Base-by-base conservation (phyloP, 169 alveolate genomes). In the Plasmodium gallinaceum region DNA sequence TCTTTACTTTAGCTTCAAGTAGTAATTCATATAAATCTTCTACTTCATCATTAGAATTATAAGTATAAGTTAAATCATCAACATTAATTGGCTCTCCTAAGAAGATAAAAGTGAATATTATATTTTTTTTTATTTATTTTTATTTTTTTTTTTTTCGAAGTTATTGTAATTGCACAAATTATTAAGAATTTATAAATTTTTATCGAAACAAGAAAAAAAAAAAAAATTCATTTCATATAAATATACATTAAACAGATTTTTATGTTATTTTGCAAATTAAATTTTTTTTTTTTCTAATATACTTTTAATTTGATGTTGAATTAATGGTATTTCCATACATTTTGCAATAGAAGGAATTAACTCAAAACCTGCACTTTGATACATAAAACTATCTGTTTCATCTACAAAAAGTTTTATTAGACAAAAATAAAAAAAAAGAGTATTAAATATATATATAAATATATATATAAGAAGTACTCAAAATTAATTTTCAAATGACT, bases 361-460 rank as follows among this genome's bases (percentile, higher is more conserved):
- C 74, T 96, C 98, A 39, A 97, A 96, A 0, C 99, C 99, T 8
- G 98, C 98, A 62, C 99, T 98, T 94, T 99, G 99, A 93, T 95
- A 98, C 99, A 98, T 98, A 89, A 92, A 98, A 74, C 98, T 96
- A 92, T 97, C 99, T 32, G 95, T 60, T 94, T 98, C 99, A 72
- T 88, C 88, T 64, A 88, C 69, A 57, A 76, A 76, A 60, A 91
- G 37, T 88, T 88, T n/a, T 74, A 58, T 62, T 7, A 20, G 52
- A 61, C 68, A 62, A 46, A 51, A 22, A 57, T 26, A 51, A 76
- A 76, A 64, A 62, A 14, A 76, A 64, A 66, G 45, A 18, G 24
- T 10, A 48, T n/a, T 12, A 62, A 24, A 76, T 62, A 57, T 76
- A 24, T n/a, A 64, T 46, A 14, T 42, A 10, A 22, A 76, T 76